Evolutionary conservation across 148 eudicot genomes (phyloP).

Genomic region (Camellia japonica): DNA sequence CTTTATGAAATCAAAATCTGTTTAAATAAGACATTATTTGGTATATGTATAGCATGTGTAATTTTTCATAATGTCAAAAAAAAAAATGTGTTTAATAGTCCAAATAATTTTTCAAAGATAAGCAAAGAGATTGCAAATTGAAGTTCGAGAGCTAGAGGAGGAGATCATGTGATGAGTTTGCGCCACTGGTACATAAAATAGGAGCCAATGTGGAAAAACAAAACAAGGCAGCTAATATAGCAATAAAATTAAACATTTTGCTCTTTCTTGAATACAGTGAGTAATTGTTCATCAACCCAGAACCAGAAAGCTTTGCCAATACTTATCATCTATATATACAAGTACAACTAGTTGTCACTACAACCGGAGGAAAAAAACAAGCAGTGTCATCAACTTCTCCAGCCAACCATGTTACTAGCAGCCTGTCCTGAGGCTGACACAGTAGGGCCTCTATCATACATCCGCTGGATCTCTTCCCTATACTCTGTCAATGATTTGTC

Average conservation of each 20-base stretch:
- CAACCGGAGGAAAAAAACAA: background rate
- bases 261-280: constrained; percentile 19
- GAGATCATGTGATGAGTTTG: no score
- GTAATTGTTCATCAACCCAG: constrained; percentile 26
- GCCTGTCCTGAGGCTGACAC: constrained; percentile 30
- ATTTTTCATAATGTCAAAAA: no score
- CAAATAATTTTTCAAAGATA: no score
- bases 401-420: constrained; percentile 30
- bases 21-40: no score
- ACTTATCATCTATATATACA: constrained; percentile 17
- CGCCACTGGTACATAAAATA: no score
- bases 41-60: no score
- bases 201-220: background rate
- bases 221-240: background rate
- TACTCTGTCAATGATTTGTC: constrained; percentile 66
- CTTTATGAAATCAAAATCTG: no score
- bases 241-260: constrained; percentile 3
- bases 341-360: constrained; percentile 1
- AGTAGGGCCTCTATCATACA: constrained; percentile 65
- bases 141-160: no score
- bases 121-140: no score
- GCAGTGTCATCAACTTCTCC: constrained; percentile 44
- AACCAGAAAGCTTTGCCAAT: constrained; percentile 27
- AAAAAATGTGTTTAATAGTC: no score
- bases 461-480: constrained; percentile 92